Evolutionary conservation across 2,329 filamentous ascomycete species (phyloP), one percentile per base, ranked within the genome.

Genomic region (Aspergillus ochraceoroseus): DNA sequence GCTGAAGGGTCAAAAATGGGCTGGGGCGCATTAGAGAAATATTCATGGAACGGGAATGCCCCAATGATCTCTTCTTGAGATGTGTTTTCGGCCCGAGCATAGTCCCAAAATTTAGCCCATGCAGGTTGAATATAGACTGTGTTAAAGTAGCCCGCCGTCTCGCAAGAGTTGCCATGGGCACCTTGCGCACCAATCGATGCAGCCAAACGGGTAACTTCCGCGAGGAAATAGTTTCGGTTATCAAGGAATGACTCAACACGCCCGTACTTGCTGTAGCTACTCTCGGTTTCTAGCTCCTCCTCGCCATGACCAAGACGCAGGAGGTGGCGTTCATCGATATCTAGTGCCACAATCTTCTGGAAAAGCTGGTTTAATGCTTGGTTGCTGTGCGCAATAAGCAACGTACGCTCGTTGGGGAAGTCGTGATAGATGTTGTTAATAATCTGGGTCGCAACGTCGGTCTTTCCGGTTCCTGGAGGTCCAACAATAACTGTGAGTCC

Each of bases 371-470:
- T 98, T 7, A 98, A 72, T 2, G 92, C 94, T 64, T 98, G 94
- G 59, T 98, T 98, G 66, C 90, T 96, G 64, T 98, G 92, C 3
- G 92, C 92, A 49, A 98, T 80, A 27, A 98, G 78, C 12, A 98
- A 71, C 0, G 92, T 98, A 54, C 87, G 84, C 64, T 98, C 88
- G 49, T 83, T 75, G 5, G 92, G 89, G 61, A 95, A 98, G 66
- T 96, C 95, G 71, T 96, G 90, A 61, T 98, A 98, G 54, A 98
- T 85, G 63, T 96, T 95, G 70, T 87, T 95, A 68, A 98, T 98
- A 61, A 96, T 94, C 64, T 98, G 92, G 3, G 90, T 95, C 32
- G 88, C 89, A 38, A 98, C 92, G 65, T 98, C 92, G n/a, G 92
- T 98, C 71, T 98, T 98, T 48, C 94, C 92, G 5, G 92, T 98